These are phyloP conservation scores for Lecanicillium sp. DNA, from an alignment of 2,329 filamentous ascomycete species.

Conservation along the genomic window DNA sequence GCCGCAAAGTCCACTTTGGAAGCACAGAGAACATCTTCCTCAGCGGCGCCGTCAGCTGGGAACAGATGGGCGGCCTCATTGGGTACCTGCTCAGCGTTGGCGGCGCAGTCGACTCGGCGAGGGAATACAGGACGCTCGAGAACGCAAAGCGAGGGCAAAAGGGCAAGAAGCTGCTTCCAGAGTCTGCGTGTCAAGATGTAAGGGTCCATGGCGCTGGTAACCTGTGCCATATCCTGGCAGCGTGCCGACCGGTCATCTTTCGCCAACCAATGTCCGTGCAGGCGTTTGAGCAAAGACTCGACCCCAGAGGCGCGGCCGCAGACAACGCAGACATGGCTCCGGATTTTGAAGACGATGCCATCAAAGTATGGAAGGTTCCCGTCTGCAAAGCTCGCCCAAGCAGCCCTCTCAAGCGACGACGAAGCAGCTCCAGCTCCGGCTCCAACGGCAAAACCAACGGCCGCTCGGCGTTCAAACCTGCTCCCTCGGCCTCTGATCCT, in stretches of 20 bases:
- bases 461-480: slow-evolving; percentile 11
- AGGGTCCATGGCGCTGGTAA: slow-evolving; percentile 77
- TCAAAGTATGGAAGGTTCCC: slow-evolving; percentile 80
- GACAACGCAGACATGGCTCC: slow-evolving; percentile 36
- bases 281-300: slow-evolving; percentile 55
- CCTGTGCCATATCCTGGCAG: slow-evolving; percentile 71
- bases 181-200: slow-evolving; percentile 28
- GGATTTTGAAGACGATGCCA: slow-evolving; percentile 66
- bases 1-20: slow-evolving; percentile 56
- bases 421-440: slow-evolving; percentile 9
- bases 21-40: slow-evolving; percentile 74
- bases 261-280: slow-evolving; percentile 70
- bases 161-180: slow-evolving; percentile 21
- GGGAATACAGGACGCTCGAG: slow-evolving; percentile 28
- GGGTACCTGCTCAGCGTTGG: slow-evolving; percentile 80
- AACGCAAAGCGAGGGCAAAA: slow-evolving; percentile 33
- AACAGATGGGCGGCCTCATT: slow-evolving; percentile 69
- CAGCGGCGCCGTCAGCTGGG: slow-evolving; percentile 69
- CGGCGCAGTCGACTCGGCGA: slow-evolving; percentile 48
- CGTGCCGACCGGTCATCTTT: slow-evolving; percentile 76
- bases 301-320: slow-evolving; percentile 24
- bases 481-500: slow-evolving; percentile 18
- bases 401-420: slow-evolving; percentile 26
- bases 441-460: slow-evolving; percentile 3
- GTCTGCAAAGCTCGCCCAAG: slow-evolving; percentile 22